Conservation (phyloP, 257 asterid species). For the Solanum bulbocastanum region DNA sequence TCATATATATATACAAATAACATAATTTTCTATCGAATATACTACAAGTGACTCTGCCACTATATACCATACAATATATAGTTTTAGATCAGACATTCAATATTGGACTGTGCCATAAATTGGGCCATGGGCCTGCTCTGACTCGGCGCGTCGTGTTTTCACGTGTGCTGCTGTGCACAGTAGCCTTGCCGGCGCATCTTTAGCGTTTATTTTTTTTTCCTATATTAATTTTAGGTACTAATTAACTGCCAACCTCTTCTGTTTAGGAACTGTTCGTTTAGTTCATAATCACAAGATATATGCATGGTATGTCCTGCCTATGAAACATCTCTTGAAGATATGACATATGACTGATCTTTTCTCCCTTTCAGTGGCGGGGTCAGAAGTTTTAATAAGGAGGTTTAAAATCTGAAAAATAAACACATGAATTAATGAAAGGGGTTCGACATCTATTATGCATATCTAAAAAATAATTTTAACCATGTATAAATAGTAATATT, state of each 20-base stretch:
- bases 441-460: too few relatives aligned
- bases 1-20: too few relatives aligned
- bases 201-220: background rate
- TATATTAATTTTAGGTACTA: background rate
- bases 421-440: too few relatives aligned
- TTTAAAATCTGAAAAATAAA: too few relatives aligned
- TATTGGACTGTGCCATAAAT: background rate
- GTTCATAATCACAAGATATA: background rate
- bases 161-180: background rate
- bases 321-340: background rate
- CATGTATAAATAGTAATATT: too few relatives aligned
- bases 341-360: background rate
- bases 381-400: too few relatives aligned
- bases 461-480: too few relatives aligned
- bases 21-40: too few relatives aligned
- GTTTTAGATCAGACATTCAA: too few relatives aligned
- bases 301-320: background rate
- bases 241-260: background rate
- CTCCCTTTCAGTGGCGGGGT: background rate
- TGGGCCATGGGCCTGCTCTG: background rate
- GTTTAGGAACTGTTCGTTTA: background rate
- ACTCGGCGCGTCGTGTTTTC: background rate
- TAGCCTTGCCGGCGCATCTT: conserved; percentile 7
- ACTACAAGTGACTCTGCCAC: too few relatives aligned
- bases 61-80: too few relatives aligned